These are phyloP conservation scores for Camillea tinctor DNA, from an alignment of 2,329 filamentous ascomycete species.

Conservation along the genomic window DNA sequence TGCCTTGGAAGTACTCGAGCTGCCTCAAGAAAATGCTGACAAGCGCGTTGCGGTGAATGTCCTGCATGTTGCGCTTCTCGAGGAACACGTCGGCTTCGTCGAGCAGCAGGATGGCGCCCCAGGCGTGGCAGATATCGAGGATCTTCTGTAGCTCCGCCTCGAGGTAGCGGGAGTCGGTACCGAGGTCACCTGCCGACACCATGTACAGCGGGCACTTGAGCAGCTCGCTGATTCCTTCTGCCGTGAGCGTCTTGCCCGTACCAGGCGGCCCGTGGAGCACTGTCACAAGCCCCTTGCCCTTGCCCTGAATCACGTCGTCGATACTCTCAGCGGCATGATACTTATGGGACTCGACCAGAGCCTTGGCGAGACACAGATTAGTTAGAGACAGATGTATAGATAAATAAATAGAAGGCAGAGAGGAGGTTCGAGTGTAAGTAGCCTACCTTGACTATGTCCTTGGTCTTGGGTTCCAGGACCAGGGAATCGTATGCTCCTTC, in stretches of 20 bases:
- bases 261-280: conserved; percentile 84
- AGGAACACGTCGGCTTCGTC: conserved; percentile 86
- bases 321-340: conserved; percentile 79
- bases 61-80: conserved; percentile 77
- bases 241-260: conserved; percentile 85
- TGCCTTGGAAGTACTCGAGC: conserved; percentile 89
- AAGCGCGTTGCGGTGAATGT: conserved; percentile 80
- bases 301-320: conserved; percentile 79
- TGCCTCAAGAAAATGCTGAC: conserved; percentile 85
- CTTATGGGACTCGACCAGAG: conserved; percentile 80
- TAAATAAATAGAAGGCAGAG: neutral
- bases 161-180: conserved; percentile 71
- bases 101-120: conserved; percentile 81
- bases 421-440: neutral
- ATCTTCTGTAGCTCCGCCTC: conserved; percentile 80
- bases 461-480: conserved; percentile 63
- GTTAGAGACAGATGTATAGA: neutral
- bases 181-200: conserved; percentile 78
- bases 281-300: conserved; percentile 80
- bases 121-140: conserved; percentile 79
- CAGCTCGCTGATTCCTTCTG: conserved; percentile 81
- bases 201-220: conserved; percentile 81
- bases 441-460: conserved; percentile 63
- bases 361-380: conserved; percentile 36
- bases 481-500: conserved; percentile 78